phyloP scores from a whole-genome alignment of 2,329 filamentous ascomycete genomes.

The Elsinoe arachidis region DNA sequence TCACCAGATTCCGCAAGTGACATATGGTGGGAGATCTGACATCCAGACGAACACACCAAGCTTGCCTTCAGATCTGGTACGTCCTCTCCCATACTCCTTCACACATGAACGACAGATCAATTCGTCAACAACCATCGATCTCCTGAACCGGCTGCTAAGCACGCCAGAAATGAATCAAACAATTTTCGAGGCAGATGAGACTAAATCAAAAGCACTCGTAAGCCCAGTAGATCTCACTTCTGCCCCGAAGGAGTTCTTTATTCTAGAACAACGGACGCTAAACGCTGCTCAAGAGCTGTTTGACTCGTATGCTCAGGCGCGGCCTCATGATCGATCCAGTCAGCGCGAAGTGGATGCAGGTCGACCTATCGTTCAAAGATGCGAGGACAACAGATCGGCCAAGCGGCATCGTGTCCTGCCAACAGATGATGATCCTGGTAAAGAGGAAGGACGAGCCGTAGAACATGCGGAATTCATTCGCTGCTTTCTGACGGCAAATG shows the following conservation, averaged over 20 bases:
- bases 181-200: not conserved
- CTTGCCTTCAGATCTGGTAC: not conserved
- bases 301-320: not conserved
- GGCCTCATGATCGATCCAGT: not conserved
- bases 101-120: not conserved
- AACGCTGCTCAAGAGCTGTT: not conserved
- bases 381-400: no score
- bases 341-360: not conserved
- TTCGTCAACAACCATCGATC: not conserved
- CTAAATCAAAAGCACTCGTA: not conserved
- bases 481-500: slow-evolving; percentile 25
- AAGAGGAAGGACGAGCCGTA: not conserved
- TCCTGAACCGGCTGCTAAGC: not conserved
- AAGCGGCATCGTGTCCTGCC: not conserved
- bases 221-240: not conserved
- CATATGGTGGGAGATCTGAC: not conserved
- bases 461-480: slow-evolving; percentile 22
- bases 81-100: not conserved
- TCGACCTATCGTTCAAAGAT: no score
- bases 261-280: not conserved
- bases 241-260: not conserved
- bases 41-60: not conserved
- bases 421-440: not conserved
- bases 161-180: no score
- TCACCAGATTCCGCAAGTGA: slow-evolving; percentile 15